Evolutionary conservation across 768 basidiomycete genomes (phyloP), one percentile per base, ranked within the genome.

Genomic region (Cystobasidium tubakii): DNA sequence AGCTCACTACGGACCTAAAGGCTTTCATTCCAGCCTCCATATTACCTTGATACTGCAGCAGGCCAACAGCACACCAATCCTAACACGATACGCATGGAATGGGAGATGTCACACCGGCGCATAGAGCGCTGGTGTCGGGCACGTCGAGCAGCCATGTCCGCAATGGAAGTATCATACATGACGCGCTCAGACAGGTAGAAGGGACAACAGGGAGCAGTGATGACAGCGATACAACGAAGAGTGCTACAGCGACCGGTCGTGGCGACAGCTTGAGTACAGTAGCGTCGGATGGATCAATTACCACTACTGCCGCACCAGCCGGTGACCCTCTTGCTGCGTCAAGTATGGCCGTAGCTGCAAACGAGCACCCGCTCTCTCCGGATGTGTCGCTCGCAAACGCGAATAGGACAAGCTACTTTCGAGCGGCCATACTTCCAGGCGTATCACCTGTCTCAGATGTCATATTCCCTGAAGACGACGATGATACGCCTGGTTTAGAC

Each of bases 391-490:
- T 44, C 3, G 10, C 34, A 10, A 60, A 9, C 7, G 13, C 21
- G 34, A 71, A 44, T 7, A 71, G 69, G 19, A 55, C 50, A 55
- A 55, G 69, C 69, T 71, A 67, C 66, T 67, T 67, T 31, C 39
- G 66, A 2, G 10, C 66, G n/a, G 39, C 43, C 4, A n/a, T 50
- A 31, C 46, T 50, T 3, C 50, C 46, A 29, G 29, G 42, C 10
- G 15, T 43, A 1, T 46, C 66, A 19, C 33, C 63, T 12, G 66
- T 42, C 50, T 42, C 39, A 17, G 21, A 43, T 33, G 25, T 50
- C 23, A 43, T 67, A 29, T 67, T 67, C 31, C n/a, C 23, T 9
- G 66, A 67, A 19, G 66, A 67, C 25, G 46, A 67, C 23, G 42
- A 43, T 9, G 34, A 67, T 1, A 36, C 10, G 31, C 12, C n/a